Evolutionary conservation across 805 yeast species (phyloP).

Genomic region (Barnettozyma californica): DNA sequence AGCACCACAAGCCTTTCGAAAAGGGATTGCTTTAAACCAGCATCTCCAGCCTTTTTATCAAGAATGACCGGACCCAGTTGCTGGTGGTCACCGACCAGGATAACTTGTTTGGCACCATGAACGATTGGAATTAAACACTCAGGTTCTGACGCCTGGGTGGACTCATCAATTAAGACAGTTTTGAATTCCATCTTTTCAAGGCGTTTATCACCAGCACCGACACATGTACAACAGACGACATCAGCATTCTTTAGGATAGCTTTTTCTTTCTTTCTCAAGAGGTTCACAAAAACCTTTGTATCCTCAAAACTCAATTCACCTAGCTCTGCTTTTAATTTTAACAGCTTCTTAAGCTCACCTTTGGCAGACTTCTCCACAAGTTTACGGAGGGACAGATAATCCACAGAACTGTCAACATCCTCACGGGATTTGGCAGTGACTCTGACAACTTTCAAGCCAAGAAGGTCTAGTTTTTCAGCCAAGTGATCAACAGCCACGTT

Average conservation of each 20-base stretch:
- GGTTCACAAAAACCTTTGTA: slow-evolving; percentile 36
- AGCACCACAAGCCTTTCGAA: slow-evolving; percentile 80
- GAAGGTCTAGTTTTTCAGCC: slow-evolving; percentile 60
- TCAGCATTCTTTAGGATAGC: slow-evolving; percentile 52
- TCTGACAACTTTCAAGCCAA: slow-evolving; percentile 77
- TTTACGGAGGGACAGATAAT: slow-evolving; percentile 52
- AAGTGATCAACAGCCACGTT: slow-evolving; percentile 93
- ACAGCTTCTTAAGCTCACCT: slow-evolving; percentile 53
- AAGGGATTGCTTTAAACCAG: slow-evolving; percentile 80
- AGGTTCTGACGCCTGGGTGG: slow-evolving; percentile 92
- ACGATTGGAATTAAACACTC: slow-evolving; percentile 86
- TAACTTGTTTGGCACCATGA: slow-evolving; percentile 83
- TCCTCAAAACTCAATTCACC: slow-evolving; percentile 66
- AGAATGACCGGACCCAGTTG: slow-evolving; percentile 91
- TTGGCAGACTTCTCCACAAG: slow-evolving; percentile 43
- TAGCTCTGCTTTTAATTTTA: slow-evolving; percentile 51
- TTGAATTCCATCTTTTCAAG: slow-evolving; percentile 53
- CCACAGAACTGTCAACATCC: slow-evolving; percentile 65
- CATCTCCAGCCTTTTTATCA: slow-evolving; percentile 74
- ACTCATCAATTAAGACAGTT: slow-evolving; percentile 84
- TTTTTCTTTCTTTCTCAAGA: slow-evolving; percentile 44
- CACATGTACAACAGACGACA: slow-evolving; percentile 87
- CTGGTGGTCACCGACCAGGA: slow-evolving; percentile 92
- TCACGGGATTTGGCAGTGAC: slow-evolving; percentile 74
- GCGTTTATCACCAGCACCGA: slow-evolving; percentile 81